Conservation (phyloP, 768 basidiomycete genomes). For the Collybiopsis luxurians region DNA sequence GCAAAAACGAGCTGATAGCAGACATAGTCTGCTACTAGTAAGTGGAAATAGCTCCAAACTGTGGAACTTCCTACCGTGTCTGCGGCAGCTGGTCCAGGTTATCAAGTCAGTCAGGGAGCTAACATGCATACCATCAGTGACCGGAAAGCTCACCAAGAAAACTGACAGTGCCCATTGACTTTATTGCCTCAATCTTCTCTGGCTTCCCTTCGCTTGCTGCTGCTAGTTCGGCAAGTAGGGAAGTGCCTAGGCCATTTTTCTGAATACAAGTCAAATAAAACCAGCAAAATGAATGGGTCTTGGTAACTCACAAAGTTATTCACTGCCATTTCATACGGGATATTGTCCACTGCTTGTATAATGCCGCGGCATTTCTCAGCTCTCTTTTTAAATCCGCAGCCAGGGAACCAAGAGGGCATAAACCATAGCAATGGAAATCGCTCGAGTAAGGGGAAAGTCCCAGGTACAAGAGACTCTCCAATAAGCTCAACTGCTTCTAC, state of each 20-base stretch:
- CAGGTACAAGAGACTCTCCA: background rate
- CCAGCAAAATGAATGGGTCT: too few relatives aligned
- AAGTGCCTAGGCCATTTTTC: background rate
- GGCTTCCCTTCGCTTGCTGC: background rate
- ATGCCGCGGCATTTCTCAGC: background rate
- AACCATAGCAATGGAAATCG: background rate
- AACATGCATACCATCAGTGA: background rate
- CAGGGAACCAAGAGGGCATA: slow-evolving; percentile 7
- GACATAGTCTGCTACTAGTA: background rate
- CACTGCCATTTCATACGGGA: background rate
- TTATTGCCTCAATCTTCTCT: background rate
- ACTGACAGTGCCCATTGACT: background rate
- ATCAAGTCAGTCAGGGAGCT: background rate
- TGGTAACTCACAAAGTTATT: background rate
- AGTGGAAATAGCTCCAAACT: background rate
- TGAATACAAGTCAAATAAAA: background rate
- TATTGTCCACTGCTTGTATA: background rate
- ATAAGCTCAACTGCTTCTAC: background rate
- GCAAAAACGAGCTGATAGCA: background rate
- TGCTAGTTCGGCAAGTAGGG: background rate
- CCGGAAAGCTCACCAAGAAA: background rate
- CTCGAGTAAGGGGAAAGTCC: background rate
- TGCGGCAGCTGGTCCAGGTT: background rate
- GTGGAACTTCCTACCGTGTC: background rate
- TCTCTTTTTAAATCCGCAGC: background rate